These are phyloP conservation scores for Pleurozium schreberi DNA, from an alignment of 225 moss, liverwort and hornwort species.

Conservation along the genomic window DNA sequence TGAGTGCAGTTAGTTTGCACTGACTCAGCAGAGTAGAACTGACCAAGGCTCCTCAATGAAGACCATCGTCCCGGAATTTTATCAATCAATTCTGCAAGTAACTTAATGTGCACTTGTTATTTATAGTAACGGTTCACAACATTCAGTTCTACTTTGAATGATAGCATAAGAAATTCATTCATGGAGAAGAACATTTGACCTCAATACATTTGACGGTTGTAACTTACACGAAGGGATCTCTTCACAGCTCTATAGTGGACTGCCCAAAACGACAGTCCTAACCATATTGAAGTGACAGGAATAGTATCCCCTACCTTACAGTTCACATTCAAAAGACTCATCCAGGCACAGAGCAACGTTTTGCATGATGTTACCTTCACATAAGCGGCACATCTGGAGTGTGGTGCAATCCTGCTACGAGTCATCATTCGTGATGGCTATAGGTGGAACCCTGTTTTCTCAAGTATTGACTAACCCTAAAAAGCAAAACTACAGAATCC, in stretches of 20 bases:
- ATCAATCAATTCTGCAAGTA: background rate
- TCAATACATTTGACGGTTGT: background rate
- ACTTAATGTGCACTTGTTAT: background rate
- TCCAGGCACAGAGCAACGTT: background rate
- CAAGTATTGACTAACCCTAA: background rate
- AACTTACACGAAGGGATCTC: background rate
- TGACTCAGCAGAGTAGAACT: background rate
- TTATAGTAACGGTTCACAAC: background rate
- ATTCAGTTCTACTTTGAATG: background rate
- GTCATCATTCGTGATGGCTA: background rate
- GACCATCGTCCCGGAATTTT: background rate
- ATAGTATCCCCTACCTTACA: background rate
- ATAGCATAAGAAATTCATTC: background rate
- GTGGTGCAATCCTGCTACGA: background rate
- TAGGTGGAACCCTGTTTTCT: background rate
- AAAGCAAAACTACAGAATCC: background rate
- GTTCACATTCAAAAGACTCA: background rate
- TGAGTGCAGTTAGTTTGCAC: background rate
- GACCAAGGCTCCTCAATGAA: background rate
- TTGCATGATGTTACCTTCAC: background rate
- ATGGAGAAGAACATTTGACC: background rate
- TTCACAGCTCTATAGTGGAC: background rate
- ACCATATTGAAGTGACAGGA: background rate
- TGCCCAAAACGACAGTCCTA: background rate
- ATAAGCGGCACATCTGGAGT: background rate